Evolutionary conservation across 768 basidiomycete species (phyloP).

Genomic region (Epithele typhae): DNA sequence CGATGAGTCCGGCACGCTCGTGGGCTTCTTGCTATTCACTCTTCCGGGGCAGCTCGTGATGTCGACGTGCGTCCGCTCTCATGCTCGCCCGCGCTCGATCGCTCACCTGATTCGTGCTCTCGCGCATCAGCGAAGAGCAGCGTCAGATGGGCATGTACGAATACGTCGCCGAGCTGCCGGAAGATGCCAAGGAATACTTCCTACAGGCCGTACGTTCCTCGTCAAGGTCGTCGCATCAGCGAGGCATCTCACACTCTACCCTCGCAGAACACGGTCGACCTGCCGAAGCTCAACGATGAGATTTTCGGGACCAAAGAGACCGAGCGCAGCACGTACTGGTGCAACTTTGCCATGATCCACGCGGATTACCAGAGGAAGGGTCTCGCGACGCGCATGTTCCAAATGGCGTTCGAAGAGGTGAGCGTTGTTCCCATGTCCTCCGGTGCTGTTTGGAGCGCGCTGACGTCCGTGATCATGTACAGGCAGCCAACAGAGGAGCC

Average conservation of each 20-base stretch:
- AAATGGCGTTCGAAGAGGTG: too few relatives aligned
- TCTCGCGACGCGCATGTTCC: constrained; percentile 6
- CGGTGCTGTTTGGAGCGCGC: too few relatives aligned
- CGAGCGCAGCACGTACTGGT: constrained; percentile 10
- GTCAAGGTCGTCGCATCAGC: too few relatives aligned
- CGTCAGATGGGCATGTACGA: constrained; percentile 9
- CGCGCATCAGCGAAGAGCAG: constrained; percentile 6
- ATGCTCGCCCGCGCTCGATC: not conserved
- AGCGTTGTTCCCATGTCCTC: too few relatives aligned
- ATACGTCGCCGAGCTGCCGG: constrained; percentile 5
- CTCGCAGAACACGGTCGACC: too few relatives aligned
- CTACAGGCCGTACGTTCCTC: constrained; percentile 1
- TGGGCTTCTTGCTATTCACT: constrained; percentile 6
- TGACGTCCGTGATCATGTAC: too few relatives aligned
- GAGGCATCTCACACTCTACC: too few relatives aligned
- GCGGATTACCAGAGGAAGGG: constrained; percentile 13
- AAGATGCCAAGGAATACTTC: constrained; percentile 6
- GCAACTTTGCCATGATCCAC: constrained; percentile 9
- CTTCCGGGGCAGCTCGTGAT: constrained; percentile 1
- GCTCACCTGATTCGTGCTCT: not conserved
- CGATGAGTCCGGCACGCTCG: constrained; percentile 5
- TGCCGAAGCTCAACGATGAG: too few relatives aligned
- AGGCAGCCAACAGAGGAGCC: too few relatives aligned
- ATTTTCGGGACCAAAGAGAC: not conserved
- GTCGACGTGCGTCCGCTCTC: constrained; percentile 1